Percentiles rank a stretch among this genome's conserved stretches.
Evolutionary conservation across 495 filamentous ascomycete species (phyloP).

Genomic region (Aspergillus avenaceus): DNA sequence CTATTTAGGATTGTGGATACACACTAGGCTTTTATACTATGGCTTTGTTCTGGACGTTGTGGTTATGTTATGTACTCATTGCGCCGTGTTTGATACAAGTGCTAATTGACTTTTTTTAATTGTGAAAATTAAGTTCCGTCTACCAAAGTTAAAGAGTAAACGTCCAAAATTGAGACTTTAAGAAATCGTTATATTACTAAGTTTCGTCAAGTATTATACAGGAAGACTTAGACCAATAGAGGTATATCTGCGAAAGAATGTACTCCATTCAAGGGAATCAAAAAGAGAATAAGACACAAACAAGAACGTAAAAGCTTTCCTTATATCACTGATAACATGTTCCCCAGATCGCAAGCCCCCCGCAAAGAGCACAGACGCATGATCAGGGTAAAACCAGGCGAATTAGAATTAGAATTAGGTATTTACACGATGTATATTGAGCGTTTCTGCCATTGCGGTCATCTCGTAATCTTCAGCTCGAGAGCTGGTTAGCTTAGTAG

Average conservation of each 20-base stretch:
- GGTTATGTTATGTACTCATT: too few species aligned
- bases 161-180: too few species aligned
- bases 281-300: constrained; percentile 11
- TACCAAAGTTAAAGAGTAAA: background rate
- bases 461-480: constrained; percentile 9
- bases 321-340: background rate
- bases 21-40: too few species aligned
- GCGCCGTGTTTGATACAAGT: too few species aligned
- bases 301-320: background rate
- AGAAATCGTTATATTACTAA: background rate
- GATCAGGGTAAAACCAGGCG: constrained; percentile 5
- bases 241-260: constrained; percentile 21
- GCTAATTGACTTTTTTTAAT: too few species aligned
- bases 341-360: background rate
- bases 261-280: constrained; percentile 34
- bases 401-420: constrained; percentile 40
- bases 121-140: background rate
- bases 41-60: too few species aligned
- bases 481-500: constrained; percentile 9
- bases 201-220: constrained; percentile 6
- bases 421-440: constrained; percentile 29
- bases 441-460: constrained; percentile 19
- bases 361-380: constrained; percentile 1
- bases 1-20: too few species aligned
- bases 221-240: constrained; percentile 1